Percentiles rank a stretch among this genome's conserved stretches.
phyloP scores from a whole-genome alignment of 768 basidiomycete species.

The Dacryopinax spathularia region DNA sequence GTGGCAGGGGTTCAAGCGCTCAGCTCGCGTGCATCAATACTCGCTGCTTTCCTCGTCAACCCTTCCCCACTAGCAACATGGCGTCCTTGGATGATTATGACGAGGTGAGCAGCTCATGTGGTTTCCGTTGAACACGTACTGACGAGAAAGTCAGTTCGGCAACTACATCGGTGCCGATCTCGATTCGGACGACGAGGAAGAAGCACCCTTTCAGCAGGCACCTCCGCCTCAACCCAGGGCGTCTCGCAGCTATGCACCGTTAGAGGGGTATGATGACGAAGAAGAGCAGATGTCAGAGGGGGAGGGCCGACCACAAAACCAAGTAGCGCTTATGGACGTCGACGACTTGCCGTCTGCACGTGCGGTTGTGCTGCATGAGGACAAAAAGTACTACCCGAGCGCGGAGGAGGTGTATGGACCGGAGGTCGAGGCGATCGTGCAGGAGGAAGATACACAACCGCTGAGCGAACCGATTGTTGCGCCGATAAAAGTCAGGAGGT shows the following conservation, averaged over 20 bases:
- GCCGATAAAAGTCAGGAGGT: slow-evolving; percentile 87
- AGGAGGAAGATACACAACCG: slow-evolving; percentile 95
- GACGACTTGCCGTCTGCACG: slow-evolving; percentile 68
- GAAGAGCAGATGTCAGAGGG: slow-evolving; percentile 25
- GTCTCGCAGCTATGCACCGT: slow-evolving; percentile 33
- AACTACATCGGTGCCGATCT: slow-evolving; percentile 95
- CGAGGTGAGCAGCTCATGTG: slow-evolving; percentile 12
- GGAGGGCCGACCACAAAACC: slow-evolving; percentile 33
- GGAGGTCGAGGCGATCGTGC: slow-evolving; percentile 90
- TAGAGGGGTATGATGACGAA: slow-evolving; percentile 76
- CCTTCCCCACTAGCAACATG: slow-evolving; percentile 25
- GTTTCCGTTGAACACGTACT: slow-evolving; percentile 1
- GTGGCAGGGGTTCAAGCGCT: background rate
- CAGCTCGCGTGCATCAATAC: background rate
- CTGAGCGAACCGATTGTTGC: slow-evolving; percentile 89
- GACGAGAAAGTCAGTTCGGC: slow-evolving; percentile 46
- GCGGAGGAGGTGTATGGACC: slow-evolving; percentile 84
- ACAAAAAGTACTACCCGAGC: slow-evolving; percentile 95
- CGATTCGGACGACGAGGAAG: slow-evolving; percentile 65
- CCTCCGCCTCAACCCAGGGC: slow-evolving; percentile 25
- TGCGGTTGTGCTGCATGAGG: slow-evolving; percentile 82
- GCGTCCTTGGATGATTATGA: slow-evolving; percentile 28
- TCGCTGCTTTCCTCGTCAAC: background rate
- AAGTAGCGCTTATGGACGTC: slow-evolving; percentile 66
- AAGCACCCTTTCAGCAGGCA: slow-evolving; percentile 33